A percentile compares a stretch with the other conserved stretches of the same genome.
These are phyloP conservation scores for Schoenoplectus tabernaemontani DNA, from an alignment of 202 grass and related monocot genomes.

Conservation along the genomic window DNA sequence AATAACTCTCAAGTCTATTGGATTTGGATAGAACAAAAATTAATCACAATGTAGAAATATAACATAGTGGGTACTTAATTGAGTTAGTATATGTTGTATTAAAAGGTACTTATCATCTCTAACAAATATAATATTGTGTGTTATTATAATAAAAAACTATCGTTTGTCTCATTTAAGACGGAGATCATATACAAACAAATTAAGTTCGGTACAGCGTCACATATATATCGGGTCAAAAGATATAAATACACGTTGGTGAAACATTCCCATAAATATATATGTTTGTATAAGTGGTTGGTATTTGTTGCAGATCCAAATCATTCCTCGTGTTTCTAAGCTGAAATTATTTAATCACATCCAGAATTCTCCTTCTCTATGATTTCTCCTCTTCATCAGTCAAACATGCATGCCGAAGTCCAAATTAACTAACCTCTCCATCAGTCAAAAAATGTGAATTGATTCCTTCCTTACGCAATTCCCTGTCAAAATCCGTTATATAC, in stretches of 20 bases:
- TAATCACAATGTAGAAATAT: no score
- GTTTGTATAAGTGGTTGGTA: neutral
- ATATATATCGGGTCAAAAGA: neutral
- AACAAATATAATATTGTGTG: neutral
- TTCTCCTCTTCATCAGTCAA: neutral
- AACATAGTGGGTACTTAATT: no score
- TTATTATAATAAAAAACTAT: no score
- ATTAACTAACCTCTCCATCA: neutral
- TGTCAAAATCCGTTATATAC: constrained; percentile 18
- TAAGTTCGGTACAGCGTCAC: neutral
- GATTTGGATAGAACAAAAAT: no score
- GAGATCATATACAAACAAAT: neutral
- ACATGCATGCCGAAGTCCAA: constrained; percentile 3
- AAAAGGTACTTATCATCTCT: no score
- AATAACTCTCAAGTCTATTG: no score
- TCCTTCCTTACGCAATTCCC: constrained; percentile 4
- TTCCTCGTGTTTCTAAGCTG: neutral
- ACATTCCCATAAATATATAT: neutral
- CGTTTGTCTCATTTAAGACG: neutral
- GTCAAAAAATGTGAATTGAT: neutral
- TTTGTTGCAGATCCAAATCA: neutral
- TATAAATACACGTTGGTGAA: neutral
- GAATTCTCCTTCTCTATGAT: neutral
- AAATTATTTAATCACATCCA: neutral
- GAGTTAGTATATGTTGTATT: no score